Evolutionary conservation across 176 grass and related monocot species (phyloP).

Genomic region (Oryza nivara): DNA sequence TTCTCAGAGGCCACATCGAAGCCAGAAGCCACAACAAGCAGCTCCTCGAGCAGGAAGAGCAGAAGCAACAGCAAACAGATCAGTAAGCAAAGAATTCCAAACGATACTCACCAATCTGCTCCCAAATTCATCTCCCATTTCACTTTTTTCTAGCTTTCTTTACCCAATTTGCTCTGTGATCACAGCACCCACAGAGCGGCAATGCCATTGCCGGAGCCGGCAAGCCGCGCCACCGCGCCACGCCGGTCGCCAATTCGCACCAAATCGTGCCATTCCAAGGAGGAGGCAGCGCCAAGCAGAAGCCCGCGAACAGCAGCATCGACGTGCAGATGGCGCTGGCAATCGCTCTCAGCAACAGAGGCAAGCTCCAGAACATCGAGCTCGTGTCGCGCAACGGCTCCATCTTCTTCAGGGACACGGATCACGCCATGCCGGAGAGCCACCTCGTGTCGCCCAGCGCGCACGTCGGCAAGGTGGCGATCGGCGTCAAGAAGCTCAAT

Average conservation of each 20-base stretch:
- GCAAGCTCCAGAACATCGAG: constrained; percentile 86
- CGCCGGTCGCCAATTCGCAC: constrained; percentile 26
- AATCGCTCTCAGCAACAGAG: constrained; percentile 80
- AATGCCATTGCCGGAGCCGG: constrained; percentile 30
- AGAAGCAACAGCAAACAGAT: constrained; percentile 34
- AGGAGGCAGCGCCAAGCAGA: constrained; percentile 4
- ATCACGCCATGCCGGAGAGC: constrained; percentile 14
- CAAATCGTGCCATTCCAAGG: constrained; percentile 77
- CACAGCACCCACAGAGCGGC: constrained; percentile 33
- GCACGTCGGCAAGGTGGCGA: constrained; percentile 51
- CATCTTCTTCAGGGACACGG: constrained; percentile 43
- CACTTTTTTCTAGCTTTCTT: neutral
- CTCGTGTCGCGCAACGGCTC: constrained; percentile 54
- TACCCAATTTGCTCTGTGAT: neutral
- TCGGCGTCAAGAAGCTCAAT: constrained; percentile 75
- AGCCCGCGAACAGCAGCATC: constrained; percentile 32
- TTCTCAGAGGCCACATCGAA: constrained; percentile 45
- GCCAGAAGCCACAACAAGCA: constrained; percentile 45
- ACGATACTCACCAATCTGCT: neutral
- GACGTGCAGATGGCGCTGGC: constrained; percentile 85
- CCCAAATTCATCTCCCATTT: neutral
- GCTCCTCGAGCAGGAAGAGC: constrained; percentile 38
- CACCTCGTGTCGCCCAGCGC: constrained; percentile 48
- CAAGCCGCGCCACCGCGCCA: constrained; percentile 41
- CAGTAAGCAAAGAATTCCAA: constrained; percentile 28